phyloP scores from a whole-genome alignment of 2,329 filamentous ascomycete species.

The Colletotrichum acutatum region DNA sequence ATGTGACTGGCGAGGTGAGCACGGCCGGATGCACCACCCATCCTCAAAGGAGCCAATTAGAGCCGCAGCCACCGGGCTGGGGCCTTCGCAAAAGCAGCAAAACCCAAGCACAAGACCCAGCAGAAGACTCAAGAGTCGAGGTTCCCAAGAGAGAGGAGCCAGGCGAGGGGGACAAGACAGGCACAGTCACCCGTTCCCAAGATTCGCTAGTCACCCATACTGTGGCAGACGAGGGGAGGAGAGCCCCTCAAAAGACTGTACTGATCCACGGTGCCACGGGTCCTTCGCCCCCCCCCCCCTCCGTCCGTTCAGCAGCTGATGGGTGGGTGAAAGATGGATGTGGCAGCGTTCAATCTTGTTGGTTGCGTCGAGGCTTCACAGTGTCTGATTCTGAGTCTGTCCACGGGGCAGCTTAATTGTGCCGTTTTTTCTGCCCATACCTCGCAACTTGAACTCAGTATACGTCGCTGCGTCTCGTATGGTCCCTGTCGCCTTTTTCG shows the following conservation, averaged over 20 bases:
- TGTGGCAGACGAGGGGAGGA: neutral
- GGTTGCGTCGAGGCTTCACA: neutral
- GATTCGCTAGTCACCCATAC: neutral
- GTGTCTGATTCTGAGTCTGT: neutral
- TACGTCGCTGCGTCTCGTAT: neutral
- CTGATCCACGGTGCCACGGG: constrained; percentile 33
- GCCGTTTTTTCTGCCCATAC: neutral
- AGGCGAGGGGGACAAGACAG: neutral
- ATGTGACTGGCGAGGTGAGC: constrained; percentile 6
- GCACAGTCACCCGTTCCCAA: neutral
- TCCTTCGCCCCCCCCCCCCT: constrained; percentile 32
- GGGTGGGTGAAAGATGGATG: neutral
- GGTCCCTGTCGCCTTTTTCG: neutral
- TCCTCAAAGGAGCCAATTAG: constrained; percentile 9
- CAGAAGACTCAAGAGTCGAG: neutral
- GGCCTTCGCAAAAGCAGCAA: constrained; percentile 4
- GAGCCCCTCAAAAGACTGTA: constrained; percentile 22
- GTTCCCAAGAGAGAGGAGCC: neutral
- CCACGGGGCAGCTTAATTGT: neutral
- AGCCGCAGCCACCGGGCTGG: constrained; percentile 9
- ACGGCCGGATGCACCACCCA: constrained; percentile 16
- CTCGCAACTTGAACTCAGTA: neutral
- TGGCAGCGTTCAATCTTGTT: neutral
- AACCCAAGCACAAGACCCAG: neutral
- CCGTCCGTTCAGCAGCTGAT: neutral